These are phyloP conservation scores for Calonectria fujianensis DNA, from an alignment of 2,329 filamentous ascomycete species.

Conservation along the genomic window DNA sequence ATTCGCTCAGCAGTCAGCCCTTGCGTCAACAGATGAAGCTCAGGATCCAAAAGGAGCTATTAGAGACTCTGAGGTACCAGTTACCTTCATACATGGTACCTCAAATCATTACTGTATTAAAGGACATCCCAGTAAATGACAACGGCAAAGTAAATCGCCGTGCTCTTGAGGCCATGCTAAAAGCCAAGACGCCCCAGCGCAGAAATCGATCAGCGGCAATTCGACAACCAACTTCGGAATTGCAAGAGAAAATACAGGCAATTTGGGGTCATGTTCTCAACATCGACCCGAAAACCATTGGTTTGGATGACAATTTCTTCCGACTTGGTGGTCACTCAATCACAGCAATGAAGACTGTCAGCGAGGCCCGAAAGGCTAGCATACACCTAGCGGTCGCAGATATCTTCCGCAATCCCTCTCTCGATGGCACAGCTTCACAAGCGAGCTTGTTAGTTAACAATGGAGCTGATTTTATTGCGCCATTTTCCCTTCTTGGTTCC, in stretches of 20 bases:
- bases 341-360: conserved; percentile 49
- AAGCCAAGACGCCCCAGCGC: neutral
- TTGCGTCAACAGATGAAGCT: neutral
- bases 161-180: neutral
- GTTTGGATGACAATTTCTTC: conserved; percentile 55
- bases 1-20: conserved; percentile 19
- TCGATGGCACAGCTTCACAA: neutral
- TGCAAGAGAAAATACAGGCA: neutral
- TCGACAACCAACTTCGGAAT: neutral
- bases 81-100: conserved; percentile 56
- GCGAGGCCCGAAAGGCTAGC: conserved; percentile 34
- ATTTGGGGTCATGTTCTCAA: conserved; percentile 44
- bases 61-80: neutral
- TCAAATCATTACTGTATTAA: conserved; percentile 45
- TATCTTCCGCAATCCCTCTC: conserved; percentile 36
- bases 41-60: neutral
- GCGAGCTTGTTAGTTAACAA: neutral
- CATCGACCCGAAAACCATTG: conserved; percentile 51
- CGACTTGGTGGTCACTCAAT: conserved; percentile 55
- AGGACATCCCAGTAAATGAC: conserved; percentile 47
- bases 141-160: neutral
- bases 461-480: conserved; percentile 60
- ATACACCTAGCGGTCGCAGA: conserved; percentile 35
- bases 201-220: neutral
- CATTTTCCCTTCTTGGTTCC: conserved; percentile 49